Evolutionary conservation across 805 yeast genomes (phyloP).

Genomic region (Cyberlindnera nakhonratchasimensis): DNA sequence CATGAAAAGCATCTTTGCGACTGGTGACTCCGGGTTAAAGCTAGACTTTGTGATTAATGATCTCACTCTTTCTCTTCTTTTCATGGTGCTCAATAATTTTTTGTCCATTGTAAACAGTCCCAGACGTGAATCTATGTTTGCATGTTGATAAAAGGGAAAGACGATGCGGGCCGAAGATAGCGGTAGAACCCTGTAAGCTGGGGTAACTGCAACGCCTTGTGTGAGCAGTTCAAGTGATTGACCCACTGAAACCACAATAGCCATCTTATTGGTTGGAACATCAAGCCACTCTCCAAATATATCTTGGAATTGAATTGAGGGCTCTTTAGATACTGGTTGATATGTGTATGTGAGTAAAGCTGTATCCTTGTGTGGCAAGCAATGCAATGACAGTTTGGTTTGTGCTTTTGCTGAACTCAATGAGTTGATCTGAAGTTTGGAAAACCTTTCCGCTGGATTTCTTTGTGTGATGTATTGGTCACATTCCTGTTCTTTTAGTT

Average conservation of each 20-base stretch:
- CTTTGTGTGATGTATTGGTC: neutral
- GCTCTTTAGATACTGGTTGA: slow-evolving; percentile 48
- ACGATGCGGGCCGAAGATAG: slow-evolving; percentile 34
- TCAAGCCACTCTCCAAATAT: slow-evolving; percentile 46
- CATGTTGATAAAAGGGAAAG: slow-evolving; percentile 45
- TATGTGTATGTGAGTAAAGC: slow-evolving; percentile 56
- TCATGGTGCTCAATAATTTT: slow-evolving; percentile 30
- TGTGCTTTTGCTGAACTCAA: slow-evolving; percentile 35
- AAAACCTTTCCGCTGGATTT: slow-evolving; percentile 12
- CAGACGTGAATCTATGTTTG: slow-evolving; percentile 32
- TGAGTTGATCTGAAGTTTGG: slow-evolving; percentile 37
- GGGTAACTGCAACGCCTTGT: slow-evolving; percentile 45
- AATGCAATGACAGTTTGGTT: neutral
- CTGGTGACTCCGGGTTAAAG: slow-evolving; percentile 33
- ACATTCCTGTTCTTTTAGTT: slow-evolving; percentile 33
- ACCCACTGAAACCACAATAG: slow-evolving; percentile 46
- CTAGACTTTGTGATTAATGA: slow-evolving; percentile 23
- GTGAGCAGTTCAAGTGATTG: slow-evolving; percentile 46
- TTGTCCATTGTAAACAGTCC: slow-evolving; percentile 34
- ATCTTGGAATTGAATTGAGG: slow-evolving; percentile 43
- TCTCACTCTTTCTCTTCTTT: slow-evolving; percentile 36
- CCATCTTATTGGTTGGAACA: slow-evolving; percentile 35
- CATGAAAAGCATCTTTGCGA: slow-evolving; percentile 42
- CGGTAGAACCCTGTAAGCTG: slow-evolving; percentile 40
- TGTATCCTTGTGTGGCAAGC: slow-evolving; percentile 36